A percentile compares a stretch with the other conserved stretches of the same genome.
phyloP scores from a whole-genome alignment of 306 rosid species.

The Cucumis sativus region DNA sequence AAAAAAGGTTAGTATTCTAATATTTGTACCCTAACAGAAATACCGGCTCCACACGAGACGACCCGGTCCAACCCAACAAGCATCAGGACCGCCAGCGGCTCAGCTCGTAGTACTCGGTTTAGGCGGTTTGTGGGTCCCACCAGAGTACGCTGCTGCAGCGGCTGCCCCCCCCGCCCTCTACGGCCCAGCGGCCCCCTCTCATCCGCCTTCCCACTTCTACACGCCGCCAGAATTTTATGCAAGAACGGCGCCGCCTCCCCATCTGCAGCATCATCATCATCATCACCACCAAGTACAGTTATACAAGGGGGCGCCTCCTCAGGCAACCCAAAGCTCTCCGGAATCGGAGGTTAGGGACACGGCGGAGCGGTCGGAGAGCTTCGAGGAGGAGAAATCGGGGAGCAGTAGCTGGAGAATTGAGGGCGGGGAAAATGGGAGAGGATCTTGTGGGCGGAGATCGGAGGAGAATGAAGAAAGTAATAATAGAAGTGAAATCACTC shows the following conservation, averaged over 20 bases:
- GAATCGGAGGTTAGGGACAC: conserved; percentile 38
- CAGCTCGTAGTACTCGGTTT: conserved; percentile 56
- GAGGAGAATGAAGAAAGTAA: not conserved
- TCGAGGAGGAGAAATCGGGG: conserved; percentile 83
- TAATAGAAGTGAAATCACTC: not conserved
- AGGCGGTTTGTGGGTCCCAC: conserved; percentile 95
- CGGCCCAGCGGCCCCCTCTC: conserved; percentile 41
- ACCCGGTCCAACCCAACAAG: conserved; percentile 74
- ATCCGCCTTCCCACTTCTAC: conserved; percentile 37
- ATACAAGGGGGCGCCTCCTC: conserved; percentile 34
- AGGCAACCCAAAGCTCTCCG: conserved; percentile 37
- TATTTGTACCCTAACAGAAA: conserved; percentile 46
- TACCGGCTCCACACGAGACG: conserved; percentile 91
- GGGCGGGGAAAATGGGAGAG: conserved; percentile 38
- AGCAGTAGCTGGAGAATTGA: conserved; percentile 94
- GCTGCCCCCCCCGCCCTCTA: conserved; percentile 47
- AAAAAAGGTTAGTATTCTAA: too few relatives aligned
- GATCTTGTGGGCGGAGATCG: not conserved
- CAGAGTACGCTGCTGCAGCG: conserved; percentile 57
- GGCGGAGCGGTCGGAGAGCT: conserved; percentile 68
- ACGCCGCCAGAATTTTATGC: conserved; percentile 47
- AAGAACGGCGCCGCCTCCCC: conserved; percentile 19
- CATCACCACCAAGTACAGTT: conserved; percentile 51
- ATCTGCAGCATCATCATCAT: conserved; percentile 27
- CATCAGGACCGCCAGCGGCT: conserved; percentile 44